Conservation (phyloP, 2,329 filamentous ascomycete species). For the Aspergillus sp. region DNA sequence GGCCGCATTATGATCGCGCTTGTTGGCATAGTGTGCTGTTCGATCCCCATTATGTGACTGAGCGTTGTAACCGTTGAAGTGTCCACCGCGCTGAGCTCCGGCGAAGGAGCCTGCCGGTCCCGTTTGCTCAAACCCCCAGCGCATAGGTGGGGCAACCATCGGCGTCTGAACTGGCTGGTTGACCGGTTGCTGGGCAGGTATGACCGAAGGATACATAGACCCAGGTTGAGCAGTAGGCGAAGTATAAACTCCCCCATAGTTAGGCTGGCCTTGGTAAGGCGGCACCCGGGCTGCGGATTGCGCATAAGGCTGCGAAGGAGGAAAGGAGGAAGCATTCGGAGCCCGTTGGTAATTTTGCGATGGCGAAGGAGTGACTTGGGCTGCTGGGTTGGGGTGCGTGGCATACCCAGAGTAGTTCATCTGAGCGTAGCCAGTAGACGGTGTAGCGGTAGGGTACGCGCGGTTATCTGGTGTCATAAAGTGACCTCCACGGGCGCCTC, state of each 20-base stretch:
- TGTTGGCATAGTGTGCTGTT: conserved; percentile 29
- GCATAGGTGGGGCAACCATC: conserved; percentile 58
- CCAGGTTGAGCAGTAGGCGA: conserved; percentile 26
- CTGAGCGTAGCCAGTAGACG: conserved; percentile 31
- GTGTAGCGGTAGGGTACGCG: conserved; percentile 27
- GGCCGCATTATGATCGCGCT: conserved; percentile 41
- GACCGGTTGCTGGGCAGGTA: conserved; percentile 27
- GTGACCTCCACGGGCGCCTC: conserved; percentile 33
- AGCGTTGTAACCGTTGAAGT: conserved; percentile 27
- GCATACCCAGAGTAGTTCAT: conserved; percentile 35
- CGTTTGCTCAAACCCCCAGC: conserved; percentile 55
- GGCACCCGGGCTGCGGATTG: conserved; percentile 25
- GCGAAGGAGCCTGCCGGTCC: conserved; percentile 53
- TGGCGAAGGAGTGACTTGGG: conserved; percentile 30
- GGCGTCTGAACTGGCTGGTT: conserved; percentile 34
- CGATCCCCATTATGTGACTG: conserved; percentile 21
- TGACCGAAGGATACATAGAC: conserved; percentile 21
- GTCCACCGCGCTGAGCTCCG: conserved; percentile 33
- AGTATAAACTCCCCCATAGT: conserved; percentile 31
- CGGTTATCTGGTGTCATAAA: conserved; percentile 26
- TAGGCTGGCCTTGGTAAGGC: conserved; percentile 30
- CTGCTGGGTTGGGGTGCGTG: conserved; percentile 24
- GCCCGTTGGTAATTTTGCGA: conserved; percentile 26
- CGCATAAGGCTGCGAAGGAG: conserved; percentile 29
- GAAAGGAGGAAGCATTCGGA: conserved; percentile 23